Base-by-base conservation (phyloP, 2,329 filamentous ascomycete genomes). In the Coniochaeta prunicola region DNA sequence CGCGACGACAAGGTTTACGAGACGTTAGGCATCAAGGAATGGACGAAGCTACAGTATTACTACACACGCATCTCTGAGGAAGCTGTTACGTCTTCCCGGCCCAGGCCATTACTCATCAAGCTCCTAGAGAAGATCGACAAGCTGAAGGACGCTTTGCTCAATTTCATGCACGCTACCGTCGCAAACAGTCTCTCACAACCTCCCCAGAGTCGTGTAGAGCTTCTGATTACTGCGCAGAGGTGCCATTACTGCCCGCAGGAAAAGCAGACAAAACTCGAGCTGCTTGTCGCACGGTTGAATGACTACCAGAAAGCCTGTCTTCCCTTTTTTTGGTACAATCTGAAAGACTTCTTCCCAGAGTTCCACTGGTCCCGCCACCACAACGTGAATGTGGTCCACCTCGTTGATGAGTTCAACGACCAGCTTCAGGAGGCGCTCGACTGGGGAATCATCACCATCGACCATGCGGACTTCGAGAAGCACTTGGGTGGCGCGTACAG, bases 291-390 rank as follows among this genome's bases (percentile, higher is more conserved):
- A 0, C 19, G 38, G 0, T 63, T 74, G 9, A 71, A 70, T 24
- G 59, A 67, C 17, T 60, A 62, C 1, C 75, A 78, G 57, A 70
- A 69, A 45, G 67, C 64, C 56, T 61, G 77, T 2, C 70, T 71
- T 17, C 68, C 74, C 1, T 68, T 71, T 31, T 68, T 77, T 57
- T 80, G 72, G 72, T 24, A 62, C 0, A 48, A 31, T 1, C 58
- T 73, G 12, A 33, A 34, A 12, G 53, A 55, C 5, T 2, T 21
- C 2, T 36, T 55, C 13, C 30, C 53, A 3, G 30, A 19, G 2
- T 12, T 15, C 26, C 4, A 36, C 53, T 15, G 3, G 21, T 36
- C 53, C 17, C 19, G 45, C 28, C 33, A 50, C 40, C 13, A 28
- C n/a, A 9, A 15, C 5, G 4, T 3, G 17, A 6, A 7, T 36